Percentiles rank a stretch among this genome's conserved stretches.
These are phyloP conservation scores for Pouteria glomerata DNA, from an alignment of 148 eudicot genomes.

Conservation along the genomic window DNA sequence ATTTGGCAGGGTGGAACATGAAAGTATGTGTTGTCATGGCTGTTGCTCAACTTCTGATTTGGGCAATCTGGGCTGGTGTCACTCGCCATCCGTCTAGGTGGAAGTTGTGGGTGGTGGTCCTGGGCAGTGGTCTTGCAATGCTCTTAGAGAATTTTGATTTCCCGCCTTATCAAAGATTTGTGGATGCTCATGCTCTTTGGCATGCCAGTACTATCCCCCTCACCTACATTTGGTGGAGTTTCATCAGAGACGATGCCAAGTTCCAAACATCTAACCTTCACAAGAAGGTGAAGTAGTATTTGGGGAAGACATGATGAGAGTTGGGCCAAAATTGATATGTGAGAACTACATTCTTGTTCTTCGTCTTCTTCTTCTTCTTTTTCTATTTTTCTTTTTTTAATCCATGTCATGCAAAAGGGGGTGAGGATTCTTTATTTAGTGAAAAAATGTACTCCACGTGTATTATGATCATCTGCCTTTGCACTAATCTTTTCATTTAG, in stretches of 20 bases:
- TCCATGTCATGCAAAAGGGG: neutral
- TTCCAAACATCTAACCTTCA: conserved; percentile 41
- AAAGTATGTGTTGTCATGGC: conserved; percentile 77
- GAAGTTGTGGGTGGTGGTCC: conserved; percentile 82
- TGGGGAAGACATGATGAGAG: neutral
- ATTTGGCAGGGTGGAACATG: conserved; percentile 80
- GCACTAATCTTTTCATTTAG: neutral
- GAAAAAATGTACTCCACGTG: neutral
- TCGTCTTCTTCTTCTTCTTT: neutral
- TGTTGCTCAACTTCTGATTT: conserved; percentile 60
- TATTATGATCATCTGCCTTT: neutral
- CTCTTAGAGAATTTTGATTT: conserved; percentile 78
- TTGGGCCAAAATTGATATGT: neutral
- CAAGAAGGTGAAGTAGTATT: conserved; percentile 61
- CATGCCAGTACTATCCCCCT: conserved; percentile 86
- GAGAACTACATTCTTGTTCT: neutral
- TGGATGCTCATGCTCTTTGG: conserved; percentile 94
- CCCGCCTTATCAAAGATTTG: conserved; percentile 63
- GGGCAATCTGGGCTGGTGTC: conserved; percentile 79
- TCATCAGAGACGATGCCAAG: conserved; percentile 76
- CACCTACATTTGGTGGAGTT: conserved; percentile 88
- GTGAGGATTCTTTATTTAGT: neutral
- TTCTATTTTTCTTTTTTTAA: neutral
- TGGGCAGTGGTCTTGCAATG: conserved; percentile 74
- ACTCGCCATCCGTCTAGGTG: conserved; percentile 67